phyloP scores from a whole-genome alignment of 2,329 filamentous ascomycete species.

The Arthroderma uncinatum region DNA sequence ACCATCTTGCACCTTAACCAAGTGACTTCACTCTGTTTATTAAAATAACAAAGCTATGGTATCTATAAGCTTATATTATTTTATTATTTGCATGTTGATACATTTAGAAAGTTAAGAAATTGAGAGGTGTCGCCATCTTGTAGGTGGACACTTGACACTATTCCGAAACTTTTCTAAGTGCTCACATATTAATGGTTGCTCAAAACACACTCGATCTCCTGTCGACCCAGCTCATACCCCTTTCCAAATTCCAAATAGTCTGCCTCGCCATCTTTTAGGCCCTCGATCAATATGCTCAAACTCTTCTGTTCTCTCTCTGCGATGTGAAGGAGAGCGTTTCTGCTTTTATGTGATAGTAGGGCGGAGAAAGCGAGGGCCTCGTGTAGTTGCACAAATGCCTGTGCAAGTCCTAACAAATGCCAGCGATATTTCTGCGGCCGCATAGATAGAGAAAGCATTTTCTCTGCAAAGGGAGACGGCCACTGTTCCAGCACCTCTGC shows the following conservation, averaged over 20 bases:
- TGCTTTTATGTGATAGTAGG: background rate
- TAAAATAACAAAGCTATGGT: too few relatives aligned
- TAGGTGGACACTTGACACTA: too few relatives aligned
- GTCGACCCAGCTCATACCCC: background rate
- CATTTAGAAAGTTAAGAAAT: too few relatives aligned
- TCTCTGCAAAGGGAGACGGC: conserved; percentile 19
- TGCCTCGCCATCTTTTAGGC: background rate
- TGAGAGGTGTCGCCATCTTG: too few relatives aligned
- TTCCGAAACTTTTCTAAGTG: too few relatives aligned
- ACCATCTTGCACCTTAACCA: too few relatives aligned
- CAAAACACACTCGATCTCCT: background rate
- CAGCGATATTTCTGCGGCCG: conserved; percentile 18
- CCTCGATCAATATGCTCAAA: background rate
- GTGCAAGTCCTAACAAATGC: conserved; percentile 25
- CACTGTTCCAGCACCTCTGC: conserved; percentile 2
- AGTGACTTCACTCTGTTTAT: too few relatives aligned
- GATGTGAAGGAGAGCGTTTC: background rate
- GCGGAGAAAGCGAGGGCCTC: background rate
- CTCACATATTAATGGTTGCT: background rate
- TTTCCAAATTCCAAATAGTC: background rate
- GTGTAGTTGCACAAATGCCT: conserved; percentile 25
- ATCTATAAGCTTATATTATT: too few relatives aligned
- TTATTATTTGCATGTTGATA: too few relatives aligned
- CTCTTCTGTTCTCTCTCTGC: background rate
- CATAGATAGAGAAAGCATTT: conserved; percentile 18